phyloP scores from a whole-genome alignment of 2,329 filamentous ascomycete genomes.

The Catunica adiposa region DNA sequence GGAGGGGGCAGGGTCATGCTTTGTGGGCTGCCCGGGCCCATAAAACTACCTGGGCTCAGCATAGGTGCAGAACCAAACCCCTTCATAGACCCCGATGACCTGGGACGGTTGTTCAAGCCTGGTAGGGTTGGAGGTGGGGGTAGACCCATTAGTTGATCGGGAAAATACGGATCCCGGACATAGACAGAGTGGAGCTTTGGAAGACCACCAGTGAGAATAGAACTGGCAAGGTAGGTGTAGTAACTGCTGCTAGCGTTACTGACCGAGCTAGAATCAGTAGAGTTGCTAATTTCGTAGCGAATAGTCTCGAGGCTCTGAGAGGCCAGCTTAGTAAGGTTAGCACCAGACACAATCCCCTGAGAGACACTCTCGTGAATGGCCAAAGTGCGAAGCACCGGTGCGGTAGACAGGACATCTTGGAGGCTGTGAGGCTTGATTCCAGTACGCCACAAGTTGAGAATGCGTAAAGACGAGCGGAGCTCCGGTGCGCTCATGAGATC shows the following conservation, averaged over 20 bases:
- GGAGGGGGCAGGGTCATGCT: conserved; percentile 17
- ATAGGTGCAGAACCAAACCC: conserved; percentile 13
- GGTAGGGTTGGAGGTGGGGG: conserved; percentile 49
- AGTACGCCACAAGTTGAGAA: conserved; percentile 55
- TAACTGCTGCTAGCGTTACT: conserved; percentile 43
- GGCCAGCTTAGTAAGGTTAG: conserved; percentile 40
- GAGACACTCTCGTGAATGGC: conserved; percentile 36
- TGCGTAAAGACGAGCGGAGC: conserved; percentile 43
- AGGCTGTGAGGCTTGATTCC: conserved; percentile 48
- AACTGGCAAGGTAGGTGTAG: conserved; percentile 74
- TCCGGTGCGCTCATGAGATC: conserved; percentile 48
- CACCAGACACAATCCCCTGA: conserved; percentile 32
- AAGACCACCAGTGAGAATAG: conserved; percentile 58
- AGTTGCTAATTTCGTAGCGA: conserved; percentile 65
- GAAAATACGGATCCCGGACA: conserved; percentile 70
- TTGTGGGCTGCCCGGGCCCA: conserved; percentile 19
- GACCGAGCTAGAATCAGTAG: conserved; percentile 39
- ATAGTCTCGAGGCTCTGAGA: conserved; percentile 55
- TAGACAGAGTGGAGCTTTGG: conserved; percentile 63
- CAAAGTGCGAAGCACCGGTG: conserved; percentile 40
- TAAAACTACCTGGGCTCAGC: conserved; percentile 8
- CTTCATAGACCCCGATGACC: conserved; percentile 20
- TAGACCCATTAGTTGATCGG: conserved; percentile 57
- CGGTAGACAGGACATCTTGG: conserved; percentile 42
- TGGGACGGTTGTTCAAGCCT: conserved; percentile 21